Base-by-base conservation (phyloP, 805 yeast species). In the Lachancea thermotolerans region DNA sequence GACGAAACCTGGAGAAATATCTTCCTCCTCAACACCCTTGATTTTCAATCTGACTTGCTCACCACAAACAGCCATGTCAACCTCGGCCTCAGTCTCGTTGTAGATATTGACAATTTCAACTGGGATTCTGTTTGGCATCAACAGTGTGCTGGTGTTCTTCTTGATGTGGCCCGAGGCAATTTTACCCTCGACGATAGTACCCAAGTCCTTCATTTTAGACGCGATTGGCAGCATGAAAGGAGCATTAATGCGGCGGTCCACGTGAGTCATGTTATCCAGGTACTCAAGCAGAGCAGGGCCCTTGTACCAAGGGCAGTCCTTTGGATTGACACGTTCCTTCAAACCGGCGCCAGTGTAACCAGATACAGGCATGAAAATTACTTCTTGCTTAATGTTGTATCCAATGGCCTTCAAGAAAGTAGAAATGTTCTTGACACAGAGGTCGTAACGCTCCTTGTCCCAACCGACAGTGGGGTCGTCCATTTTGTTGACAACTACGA, bases 181-280 rank as follows among this genome's bases (percentile, higher is more conserved):
- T 74, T 93, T 93, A 69, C 99, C 99, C 71, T 93, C 99, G 44
- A 93, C 93, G 53, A 93, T 81, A 42, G 98, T 89, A 68, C 99
- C 99, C 73, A 93, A 73, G 66, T 93, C 99, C 68, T 87, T 90
- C 85, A 89, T 85, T 70, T 93, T 93, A 57, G 93, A 86, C 25
- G 95, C 78, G 55, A 93, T 77, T 48, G 99, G 99, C 58, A 93
- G 74, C 98, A 93, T 90, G 74, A 93, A 93, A 56, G 99, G 97
- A 39, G 91, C 96, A 62, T 85, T 86, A 60, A 88, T 73, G 61
- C 81, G 86, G 70, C 99, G 87, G 69, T 85, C 81, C 54, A 82
- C 79, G 41, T 86, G 79, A 55, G 82, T 77, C 83, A 93, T 78
- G 55, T 68, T 60, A 67, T 93, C 99, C 65, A 93, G 77, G 69